These are phyloP conservation scores for Globisporangium apiculatum DNA, from an alignment of 352 stramenopile species.

Conservation along the genomic window DNA sequence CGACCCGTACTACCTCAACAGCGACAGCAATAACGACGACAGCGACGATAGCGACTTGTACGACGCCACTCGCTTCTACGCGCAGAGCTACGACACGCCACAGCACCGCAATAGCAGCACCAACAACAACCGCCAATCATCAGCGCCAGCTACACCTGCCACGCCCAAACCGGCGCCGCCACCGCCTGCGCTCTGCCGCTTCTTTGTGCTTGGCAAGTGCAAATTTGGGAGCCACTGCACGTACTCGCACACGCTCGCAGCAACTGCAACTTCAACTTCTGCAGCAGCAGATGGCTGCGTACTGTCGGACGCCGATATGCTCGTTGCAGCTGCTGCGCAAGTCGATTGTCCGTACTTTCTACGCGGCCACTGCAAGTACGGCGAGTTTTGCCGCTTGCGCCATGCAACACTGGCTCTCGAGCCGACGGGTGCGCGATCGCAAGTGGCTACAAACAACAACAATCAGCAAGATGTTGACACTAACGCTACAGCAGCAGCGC, in stretches of 20 bases:
- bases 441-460: background rate
- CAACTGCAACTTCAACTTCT: background rate
- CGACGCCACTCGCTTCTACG: no score
- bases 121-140: background rate
- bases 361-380: constrained; percentile 72
- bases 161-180: constrained; percentile 12
- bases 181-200: constrained; percentile 45
- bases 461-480: constrained; percentile 3
- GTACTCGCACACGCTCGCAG: constrained; percentile 54
- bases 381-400: constrained; percentile 52
- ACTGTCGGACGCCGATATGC: constrained; percentile 23
- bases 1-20: no score
- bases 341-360: constrained; percentile 75
- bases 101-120: background rate
- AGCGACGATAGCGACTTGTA: constrained; percentile 4
- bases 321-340: constrained; percentile 40
- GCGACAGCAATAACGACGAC: constrained; percentile 4
- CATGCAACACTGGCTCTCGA: constrained; percentile 17
- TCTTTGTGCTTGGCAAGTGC: constrained; percentile 76
- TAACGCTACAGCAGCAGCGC: background rate
- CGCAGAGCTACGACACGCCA: background rate
- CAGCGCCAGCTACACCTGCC: background rate
- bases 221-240: constrained; percentile 65
- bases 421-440: no score
- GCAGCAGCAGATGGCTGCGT: constrained; percentile 20